A percentile compares a stretch with the other conserved stretches of the same genome.
These are phyloP conservation scores for Zoysia japonica DNA, from an alignment of 176 grass and related monocot genomes.

Conservation along the genomic window DNA sequence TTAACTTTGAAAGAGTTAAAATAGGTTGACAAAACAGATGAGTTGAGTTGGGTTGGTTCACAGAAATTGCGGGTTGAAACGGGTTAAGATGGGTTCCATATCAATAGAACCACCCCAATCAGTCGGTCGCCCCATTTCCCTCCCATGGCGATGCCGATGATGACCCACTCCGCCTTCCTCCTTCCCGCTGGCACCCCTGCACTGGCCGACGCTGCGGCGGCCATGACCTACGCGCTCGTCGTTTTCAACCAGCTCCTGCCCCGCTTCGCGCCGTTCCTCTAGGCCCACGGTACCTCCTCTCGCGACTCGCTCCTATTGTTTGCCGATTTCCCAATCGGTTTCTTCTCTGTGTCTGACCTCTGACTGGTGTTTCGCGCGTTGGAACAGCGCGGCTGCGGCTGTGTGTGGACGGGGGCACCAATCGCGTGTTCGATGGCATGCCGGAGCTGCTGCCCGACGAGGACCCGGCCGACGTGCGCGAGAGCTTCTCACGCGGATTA, in stretches of 20 bases:
- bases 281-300: slow-evolving; percentile 47
- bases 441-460: slow-evolving; percentile 59
- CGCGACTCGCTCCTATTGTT: not conserved
- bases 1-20: too few relatives aligned
- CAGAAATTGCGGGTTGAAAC: too few relatives aligned
- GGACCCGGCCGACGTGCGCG: slow-evolving; percentile 60
- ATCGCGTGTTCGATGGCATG: slow-evolving; percentile 73
- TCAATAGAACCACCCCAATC: too few relatives aligned
- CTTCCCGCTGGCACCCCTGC: slow-evolving; percentile 21
- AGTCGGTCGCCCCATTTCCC: not conserved
- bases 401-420: slow-evolving; percentile 90
- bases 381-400: slow-evolving; percentile 66
- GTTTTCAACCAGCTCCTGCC: slow-evolving; percentile 95
- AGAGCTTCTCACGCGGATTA: slow-evolving; percentile 6
- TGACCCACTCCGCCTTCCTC: slow-evolving; percentile 70
- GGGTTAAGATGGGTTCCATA: too few relatives aligned
- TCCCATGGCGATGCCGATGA: slow-evolving; percentile 45
- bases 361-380: not conserved
- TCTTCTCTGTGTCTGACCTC: not conserved
- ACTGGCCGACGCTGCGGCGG: not conserved
- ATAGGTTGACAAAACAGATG: too few relatives aligned
- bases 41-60: too few relatives aligned
- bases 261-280: slow-evolving; percentile 76
- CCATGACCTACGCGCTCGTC: slow-evolving; percentile 58
- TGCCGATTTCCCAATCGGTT: not conserved